These are phyloP conservation scores for Amanita polypyramis DNA, from an alignment of 768 basidiomycete genomes.

Conservation along the genomic window DNA sequence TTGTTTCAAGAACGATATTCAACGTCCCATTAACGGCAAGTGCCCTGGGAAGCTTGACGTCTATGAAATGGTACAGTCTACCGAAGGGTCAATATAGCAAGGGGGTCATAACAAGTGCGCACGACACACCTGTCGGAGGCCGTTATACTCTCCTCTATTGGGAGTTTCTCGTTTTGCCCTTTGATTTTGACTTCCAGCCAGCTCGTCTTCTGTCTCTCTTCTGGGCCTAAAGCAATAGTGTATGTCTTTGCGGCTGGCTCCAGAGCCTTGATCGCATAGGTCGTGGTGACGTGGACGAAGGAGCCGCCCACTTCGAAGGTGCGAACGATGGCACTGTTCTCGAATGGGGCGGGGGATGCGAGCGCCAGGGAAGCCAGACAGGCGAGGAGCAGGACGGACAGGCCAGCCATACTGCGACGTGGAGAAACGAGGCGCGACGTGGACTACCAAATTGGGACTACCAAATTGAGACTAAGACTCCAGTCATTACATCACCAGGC, in stretches of 20 bases:
- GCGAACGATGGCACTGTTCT: constrained; percentile 85
- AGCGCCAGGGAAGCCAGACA: constrained; percentile 17
- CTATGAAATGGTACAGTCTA: constrained; percentile 42
- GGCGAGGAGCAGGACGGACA: constrained; percentile 37
- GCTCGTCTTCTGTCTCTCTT: constrained; percentile 58
- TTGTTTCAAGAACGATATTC: constrained; percentile 70
- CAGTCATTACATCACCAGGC: constrained; percentile 70
- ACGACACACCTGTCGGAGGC: constrained; percentile 42
- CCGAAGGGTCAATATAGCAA: constrained; percentile 8
- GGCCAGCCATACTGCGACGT: constrained; percentile 28
- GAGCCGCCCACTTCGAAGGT: constrained; percentile 86
- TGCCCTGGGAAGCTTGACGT: constrained; percentile 52
- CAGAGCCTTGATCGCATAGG: constrained; percentile 73
- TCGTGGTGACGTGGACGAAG: constrained; percentile 80
- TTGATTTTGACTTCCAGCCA: constrained; percentile 79
- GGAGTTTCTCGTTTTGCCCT: constrained; percentile 46
- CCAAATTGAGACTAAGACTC: too few species aligned
- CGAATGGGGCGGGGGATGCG: constrained; percentile 43
- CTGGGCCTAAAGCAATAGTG: constrained; percentile 52
- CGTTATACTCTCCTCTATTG: constrained; percentile 36
- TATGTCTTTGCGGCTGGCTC: constrained; percentile 52
- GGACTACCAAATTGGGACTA: constrained; percentile 12
- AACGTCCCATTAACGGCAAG: constrained; percentile 49
- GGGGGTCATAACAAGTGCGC: background rate
- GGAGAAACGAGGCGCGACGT: constrained; percentile 7